Percentiles rank a stretch among this genome's conserved stretches.
Conservation (phyloP, 495 filamentous ascomycete genomes). For the Cercophora sp. region DNA sequence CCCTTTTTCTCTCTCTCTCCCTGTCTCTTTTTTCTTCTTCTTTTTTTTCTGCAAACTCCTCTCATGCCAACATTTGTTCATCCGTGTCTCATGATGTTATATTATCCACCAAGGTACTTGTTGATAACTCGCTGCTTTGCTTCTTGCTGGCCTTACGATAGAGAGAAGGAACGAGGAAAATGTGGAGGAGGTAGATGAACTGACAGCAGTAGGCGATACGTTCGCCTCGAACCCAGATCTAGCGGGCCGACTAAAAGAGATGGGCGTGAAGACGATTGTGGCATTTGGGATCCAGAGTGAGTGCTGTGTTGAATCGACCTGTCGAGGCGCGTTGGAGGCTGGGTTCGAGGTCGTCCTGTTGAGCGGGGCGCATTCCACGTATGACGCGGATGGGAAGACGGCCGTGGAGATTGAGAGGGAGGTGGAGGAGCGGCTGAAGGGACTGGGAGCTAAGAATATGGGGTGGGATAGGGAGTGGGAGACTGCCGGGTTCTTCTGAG, state of each 20-base stretch:
- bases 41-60: too few species aligned
- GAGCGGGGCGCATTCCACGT: constrained; percentile 34
- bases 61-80: neutral
- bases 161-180: too few species aligned
- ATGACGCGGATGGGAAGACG: constrained; percentile 17
- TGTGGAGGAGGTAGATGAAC: too few species aligned
- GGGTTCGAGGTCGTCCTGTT: constrained; percentile 29
- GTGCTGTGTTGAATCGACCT: constrained; percentile 29
- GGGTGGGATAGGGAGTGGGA: constrained; percentile 27
- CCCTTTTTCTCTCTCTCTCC: too few species aligned
- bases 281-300: constrained; percentile 36
- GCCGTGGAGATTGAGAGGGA: constrained; percentile 29
- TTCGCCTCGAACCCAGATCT: constrained; percentile 33
- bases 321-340: constrained; percentile 24
- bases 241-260: constrained; percentile 8
- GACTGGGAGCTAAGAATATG: constrained; percentile 16
- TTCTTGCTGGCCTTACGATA: too few species aligned
- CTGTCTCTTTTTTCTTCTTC: too few species aligned
- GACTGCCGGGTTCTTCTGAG: too few species aligned
- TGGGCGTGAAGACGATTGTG: constrained; percentile 20
- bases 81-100: too few species aligned
- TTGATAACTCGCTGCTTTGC: too few species aligned
- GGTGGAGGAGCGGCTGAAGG: constrained; percentile 23
- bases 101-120: too few species aligned
- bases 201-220: constrained; percentile 16